Base-by-base conservation (phyloP, 805 yeast species). In the Candida easanensis region DNA sequence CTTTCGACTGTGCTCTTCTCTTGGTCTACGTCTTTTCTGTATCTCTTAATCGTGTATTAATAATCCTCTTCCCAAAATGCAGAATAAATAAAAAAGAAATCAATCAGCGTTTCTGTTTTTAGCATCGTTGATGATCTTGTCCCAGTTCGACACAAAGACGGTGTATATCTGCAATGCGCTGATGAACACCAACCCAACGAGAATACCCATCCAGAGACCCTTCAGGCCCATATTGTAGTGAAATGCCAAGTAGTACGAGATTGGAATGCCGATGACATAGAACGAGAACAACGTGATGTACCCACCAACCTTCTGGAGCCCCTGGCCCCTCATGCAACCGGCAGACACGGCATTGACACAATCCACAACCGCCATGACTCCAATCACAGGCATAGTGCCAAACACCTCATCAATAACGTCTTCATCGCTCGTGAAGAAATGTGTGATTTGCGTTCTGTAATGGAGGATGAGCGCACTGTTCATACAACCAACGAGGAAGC, bases 281-380 rank as follows among this genome's bases (percentile, higher is more conserved):
- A 88, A 89, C 13, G 82, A 75, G 6, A 76, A 62, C 50, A 88
- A 62, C 56, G 83, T 86, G 38, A 88, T 69, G 38, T 73, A 68
- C 10, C 93, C 84, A 0, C 96, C 96, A 33, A 86, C 70, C 35
- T 77, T 73, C 61, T 88, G 96, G 57, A 85, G 73, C 5, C 96
- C 95, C 63, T 86, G 95, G 17, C 95, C 95, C 48, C 96, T 71
- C 47, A 89, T 68, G 20, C 89, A 72, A 0, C 96, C 91, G 3
- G 93, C 95, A 13, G 81, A 73, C 7, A 85, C 77, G 3, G 87
- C 85, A 53, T 85, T 86, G 38, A 80, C 58, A 4, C 86, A 73
- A 60, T 89, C 97, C 39, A 79, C 73, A 30, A 84, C 57, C 57
- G 87, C 93, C 53, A 84, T 77, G 20, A 79, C 38, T 2, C 88